Percentiles rank a stretch among this genome's conserved stretches.
Evolutionary conservation across 768 basidiomycete genomes (phyloP).

Genomic region (Hypholoma fasciculare): DNA sequence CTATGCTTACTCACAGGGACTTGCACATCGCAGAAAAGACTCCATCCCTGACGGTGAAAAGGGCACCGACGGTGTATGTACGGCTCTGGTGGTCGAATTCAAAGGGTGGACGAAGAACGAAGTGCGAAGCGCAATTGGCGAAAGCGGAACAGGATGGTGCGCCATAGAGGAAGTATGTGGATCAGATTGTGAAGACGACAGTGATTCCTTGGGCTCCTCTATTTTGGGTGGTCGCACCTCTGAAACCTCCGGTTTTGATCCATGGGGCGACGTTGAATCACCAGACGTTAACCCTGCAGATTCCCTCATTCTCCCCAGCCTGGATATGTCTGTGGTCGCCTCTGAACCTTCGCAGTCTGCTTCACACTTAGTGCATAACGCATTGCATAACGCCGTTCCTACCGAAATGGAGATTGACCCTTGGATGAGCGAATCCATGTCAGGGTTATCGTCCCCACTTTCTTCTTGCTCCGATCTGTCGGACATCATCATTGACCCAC

Average conservation of each 20-base stretch:
- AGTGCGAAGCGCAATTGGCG: constrained; percentile 69
- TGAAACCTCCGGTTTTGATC: constrained; percentile 6
- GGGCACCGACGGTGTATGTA: constrained; percentile 54
- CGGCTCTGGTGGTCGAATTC: constrained; percentile 68
- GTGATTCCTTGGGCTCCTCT: constrained; percentile 20
- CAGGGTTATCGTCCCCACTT: constrained; percentile 17
- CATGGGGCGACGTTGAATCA: constrained; percentile 5
- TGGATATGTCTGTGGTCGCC: constrained; percentile 47
- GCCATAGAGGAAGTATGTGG: constrained; percentile 55
- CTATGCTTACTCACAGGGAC: constrained; percentile 56
- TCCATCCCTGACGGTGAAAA: constrained; percentile 13
- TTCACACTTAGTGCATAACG: too few relatives aligned
- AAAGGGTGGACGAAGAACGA: constrained; percentile 69
- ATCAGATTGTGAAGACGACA: constrained; percentile 21
- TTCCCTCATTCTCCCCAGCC: constrained; percentile 75
- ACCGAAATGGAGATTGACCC: constrained; percentile 29
- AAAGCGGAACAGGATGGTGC: constrained; percentile 77
- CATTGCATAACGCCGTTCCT: constrained; percentile 2
- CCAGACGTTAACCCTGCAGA: constrained; percentile 51
- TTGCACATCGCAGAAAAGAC: constrained; percentile 17
- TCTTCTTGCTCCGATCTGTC: constrained; percentile 21
- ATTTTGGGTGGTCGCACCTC: constrained; percentile 21
- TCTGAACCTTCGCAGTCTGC: constrained; percentile 4
- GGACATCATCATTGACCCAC: constrained; percentile 24
- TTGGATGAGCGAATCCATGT: constrained; percentile 27